phyloP scores from a whole-genome alignment of 2,329 filamentous ascomycete species.

The Alternaria viburni region DNA sequence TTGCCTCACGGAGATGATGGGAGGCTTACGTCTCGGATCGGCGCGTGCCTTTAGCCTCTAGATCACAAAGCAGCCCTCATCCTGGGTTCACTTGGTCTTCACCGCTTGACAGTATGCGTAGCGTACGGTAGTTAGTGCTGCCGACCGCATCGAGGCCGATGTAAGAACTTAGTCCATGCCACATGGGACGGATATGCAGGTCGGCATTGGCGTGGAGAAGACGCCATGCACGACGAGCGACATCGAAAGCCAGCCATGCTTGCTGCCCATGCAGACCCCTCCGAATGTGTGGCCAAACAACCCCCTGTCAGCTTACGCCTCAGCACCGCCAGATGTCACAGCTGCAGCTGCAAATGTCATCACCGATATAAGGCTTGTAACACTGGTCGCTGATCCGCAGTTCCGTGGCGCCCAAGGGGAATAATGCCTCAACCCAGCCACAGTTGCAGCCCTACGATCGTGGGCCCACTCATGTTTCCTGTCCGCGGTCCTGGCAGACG shows the following conservation, averaged over 20 bases:
- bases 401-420: neutral
- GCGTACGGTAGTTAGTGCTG: neutral
- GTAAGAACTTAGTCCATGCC: neutral
- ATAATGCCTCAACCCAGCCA: neutral
- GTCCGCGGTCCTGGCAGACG: neutral
- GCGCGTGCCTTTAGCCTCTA: neutral
- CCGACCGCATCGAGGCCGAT: neutral
- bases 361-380: neutral
- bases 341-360: conserved; percentile 1
- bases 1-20: neutral
- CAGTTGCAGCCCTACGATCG: neutral
- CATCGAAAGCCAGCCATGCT: too few species aligned
- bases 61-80: neutral
- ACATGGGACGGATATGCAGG: neutral
- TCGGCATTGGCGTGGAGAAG: neutral
- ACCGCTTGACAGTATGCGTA: neutral
- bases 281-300: neutral
- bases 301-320: conserved; percentile 14
- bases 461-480: neutral
- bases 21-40: neutral
- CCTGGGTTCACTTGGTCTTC: neutral
- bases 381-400: neutral
- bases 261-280: neutral
- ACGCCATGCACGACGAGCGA: too few species aligned
- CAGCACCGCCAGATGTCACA: conserved; percentile 1